Conservation (phyloP, 108 stramenopile species). For the Heterococcus sp. region DNA sequence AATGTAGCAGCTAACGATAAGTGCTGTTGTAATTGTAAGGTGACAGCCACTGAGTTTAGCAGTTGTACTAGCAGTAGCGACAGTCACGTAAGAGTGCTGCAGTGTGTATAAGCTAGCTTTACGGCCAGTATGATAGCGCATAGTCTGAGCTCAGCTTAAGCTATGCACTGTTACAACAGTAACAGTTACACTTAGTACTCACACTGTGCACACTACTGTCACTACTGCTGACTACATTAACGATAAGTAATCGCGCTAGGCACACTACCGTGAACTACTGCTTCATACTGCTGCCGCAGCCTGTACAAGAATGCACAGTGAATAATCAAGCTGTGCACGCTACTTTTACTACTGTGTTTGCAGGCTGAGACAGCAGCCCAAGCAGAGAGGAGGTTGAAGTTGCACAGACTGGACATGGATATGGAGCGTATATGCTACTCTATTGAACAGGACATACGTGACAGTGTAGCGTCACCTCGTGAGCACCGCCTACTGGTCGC, state of each 20-base stretch:
- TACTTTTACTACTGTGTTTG: neutral
- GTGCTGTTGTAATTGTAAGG: neutral
- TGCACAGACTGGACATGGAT: constrained; percentile 56
- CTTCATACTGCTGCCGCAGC: no score
- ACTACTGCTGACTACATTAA: neutral
- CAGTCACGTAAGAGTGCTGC: no score
- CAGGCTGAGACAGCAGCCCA: neutral
- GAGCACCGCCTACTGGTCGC: constrained; percentile 89
- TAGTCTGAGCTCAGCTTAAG: no score
- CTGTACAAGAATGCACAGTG: neutral
- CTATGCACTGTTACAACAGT: no score
- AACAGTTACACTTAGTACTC: neutral
- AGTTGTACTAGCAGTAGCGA: neutral
- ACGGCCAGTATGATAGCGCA: no score
- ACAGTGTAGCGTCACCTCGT: constrained; percentile 22
- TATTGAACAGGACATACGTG: constrained; percentile 62
- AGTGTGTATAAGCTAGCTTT: no score
- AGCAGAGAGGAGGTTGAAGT: constrained; percentile 11
- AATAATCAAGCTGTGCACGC: neutral
- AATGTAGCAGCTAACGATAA: neutral
- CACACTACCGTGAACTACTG: no score
- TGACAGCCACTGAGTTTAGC: neutral
- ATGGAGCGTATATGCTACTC: constrained; percentile 84
- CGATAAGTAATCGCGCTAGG: no score
- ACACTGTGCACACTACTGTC: neutral